Percentiles rank a stretch among this genome's conserved stretches.
phyloP scores from a whole-genome alignment of 257 asterid genomes.

The Nicotiana sylvestris region DNA sequence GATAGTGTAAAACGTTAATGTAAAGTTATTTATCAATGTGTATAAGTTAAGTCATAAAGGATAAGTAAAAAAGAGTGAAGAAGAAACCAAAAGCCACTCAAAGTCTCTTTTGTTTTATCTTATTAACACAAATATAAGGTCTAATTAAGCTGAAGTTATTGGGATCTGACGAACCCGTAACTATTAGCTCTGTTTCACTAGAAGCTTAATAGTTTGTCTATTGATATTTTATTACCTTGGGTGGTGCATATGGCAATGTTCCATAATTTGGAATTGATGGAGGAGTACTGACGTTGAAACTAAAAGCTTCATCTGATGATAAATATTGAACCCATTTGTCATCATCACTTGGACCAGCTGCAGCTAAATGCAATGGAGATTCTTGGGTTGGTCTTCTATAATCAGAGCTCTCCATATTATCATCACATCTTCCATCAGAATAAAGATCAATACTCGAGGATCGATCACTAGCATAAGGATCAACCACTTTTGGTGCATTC shows the following conservation, averaged over 20 bases:
- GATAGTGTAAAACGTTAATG: too few relatives aligned
- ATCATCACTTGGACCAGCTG: background rate
- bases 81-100: background rate
- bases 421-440: background rate
- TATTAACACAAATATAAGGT: too few relatives aligned
- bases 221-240: background rate
- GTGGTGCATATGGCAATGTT: background rate
- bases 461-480: background rate
- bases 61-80: background rate
- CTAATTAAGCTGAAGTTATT: too few relatives aligned
- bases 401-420: background rate
- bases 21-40: too few relatives aligned
- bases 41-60: too few relatives aligned
- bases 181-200: too few relatives aligned
- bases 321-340: constrained; percentile 16
- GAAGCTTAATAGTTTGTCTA: too few relatives aligned
- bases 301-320: constrained; percentile 18
- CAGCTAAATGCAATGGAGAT: background rate
- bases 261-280: constrained; percentile 9
- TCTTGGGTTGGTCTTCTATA: background rate
- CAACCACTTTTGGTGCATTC: background rate
- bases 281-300: background rate
- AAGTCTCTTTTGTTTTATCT: too few relatives aligned
- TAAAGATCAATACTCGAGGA: background rate
- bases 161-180: too few relatives aligned